Conservation (phyloP, 441 rosid species). For the Populus hybrid region DNA sequence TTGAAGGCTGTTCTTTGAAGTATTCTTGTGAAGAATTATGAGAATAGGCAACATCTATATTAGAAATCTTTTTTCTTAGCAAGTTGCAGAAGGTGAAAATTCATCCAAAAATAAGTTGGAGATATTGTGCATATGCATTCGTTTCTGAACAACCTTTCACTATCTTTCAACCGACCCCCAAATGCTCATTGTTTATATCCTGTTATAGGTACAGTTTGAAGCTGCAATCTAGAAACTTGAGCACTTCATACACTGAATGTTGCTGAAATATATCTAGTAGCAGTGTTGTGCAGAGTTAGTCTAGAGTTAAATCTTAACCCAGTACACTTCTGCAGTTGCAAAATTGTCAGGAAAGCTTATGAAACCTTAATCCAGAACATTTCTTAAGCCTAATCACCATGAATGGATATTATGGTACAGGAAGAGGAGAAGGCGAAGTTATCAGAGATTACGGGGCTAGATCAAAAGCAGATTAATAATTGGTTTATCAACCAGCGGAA, state of each 20-base stretch:
- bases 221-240: not conserved
- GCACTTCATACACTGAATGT: not conserved
- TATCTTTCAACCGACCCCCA: too few relatives aligned
- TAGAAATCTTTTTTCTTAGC: not conserved
- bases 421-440: conserved; percentile 55
- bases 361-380: not conserved
- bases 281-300: not conserved
- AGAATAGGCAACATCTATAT: not conserved
- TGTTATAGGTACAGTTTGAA: not conserved
- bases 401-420: conserved; percentile 23
- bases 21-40: not conserved
- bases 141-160: not conserved
- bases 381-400: not conserved
- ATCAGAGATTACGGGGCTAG: conserved; percentile 43
- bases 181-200: not conserved
- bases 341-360: not conserved
- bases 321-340: not conserved
- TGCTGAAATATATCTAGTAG: not conserved
- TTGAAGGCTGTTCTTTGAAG: not conserved
- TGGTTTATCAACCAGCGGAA: conserved; percentile 74
- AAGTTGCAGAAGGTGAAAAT: not conserved
- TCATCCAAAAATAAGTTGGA: not conserved
- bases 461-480: conserved; percentile 61
- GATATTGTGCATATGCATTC: not conserved
- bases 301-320: not conserved